Conservation (phyloP, 305 asterid genomes). For the Fraxinus paxiana region DNA sequence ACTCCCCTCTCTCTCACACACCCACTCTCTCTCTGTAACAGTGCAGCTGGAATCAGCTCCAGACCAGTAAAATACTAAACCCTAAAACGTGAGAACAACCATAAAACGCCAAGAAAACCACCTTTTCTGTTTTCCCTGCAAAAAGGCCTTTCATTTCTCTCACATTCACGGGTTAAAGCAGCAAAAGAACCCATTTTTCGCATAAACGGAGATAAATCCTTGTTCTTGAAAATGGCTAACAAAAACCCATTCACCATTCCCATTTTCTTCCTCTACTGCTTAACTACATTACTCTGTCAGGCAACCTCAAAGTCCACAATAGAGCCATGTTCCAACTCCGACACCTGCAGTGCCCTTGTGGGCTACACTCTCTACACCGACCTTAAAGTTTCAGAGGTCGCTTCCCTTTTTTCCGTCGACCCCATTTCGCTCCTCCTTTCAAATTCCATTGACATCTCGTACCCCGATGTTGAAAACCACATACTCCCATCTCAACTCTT, state of each 20-base stretch:
- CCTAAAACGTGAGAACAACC: slow-evolving; percentile 11
- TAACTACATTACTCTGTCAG: slow-evolving; percentile 31
- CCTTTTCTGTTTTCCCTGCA: background rate
- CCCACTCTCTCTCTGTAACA: background rate
- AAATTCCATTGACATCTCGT: slow-evolving; percentile 68
- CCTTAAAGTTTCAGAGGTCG: slow-evolving; percentile 88
- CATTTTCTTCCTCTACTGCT: slow-evolving; percentile 21
- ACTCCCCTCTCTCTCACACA: background rate
- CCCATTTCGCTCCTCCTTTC: slow-evolving; percentile 75
- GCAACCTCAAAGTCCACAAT: slow-evolving; percentile 70
- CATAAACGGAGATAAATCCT: background rate
- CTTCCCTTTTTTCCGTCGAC: slow-evolving; percentile 75
- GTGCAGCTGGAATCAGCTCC: slow-evolving; percentile 21
- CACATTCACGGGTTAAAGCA: background rate
- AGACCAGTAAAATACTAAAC: background rate
- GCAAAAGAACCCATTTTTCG: background rate
- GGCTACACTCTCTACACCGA: slow-evolving; percentile 92
- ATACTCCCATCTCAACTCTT: slow-evolving; percentile 78
- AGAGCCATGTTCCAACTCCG: slow-evolving; percentile 84
- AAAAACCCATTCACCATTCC: slow-evolving; percentile 1
- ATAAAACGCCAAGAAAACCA: background rate
- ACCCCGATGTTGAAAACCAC: slow-evolving; percentile 86
- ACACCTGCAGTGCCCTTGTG: slow-evolving; percentile 66
- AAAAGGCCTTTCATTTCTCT: background rate
- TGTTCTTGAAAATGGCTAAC: slow-evolving; percentile 18